Percentiles rank a stretch among this genome's conserved stretches.
Conservation (phyloP, 495 filamentous ascomycete species). For the Echria macrotheca region DNA sequence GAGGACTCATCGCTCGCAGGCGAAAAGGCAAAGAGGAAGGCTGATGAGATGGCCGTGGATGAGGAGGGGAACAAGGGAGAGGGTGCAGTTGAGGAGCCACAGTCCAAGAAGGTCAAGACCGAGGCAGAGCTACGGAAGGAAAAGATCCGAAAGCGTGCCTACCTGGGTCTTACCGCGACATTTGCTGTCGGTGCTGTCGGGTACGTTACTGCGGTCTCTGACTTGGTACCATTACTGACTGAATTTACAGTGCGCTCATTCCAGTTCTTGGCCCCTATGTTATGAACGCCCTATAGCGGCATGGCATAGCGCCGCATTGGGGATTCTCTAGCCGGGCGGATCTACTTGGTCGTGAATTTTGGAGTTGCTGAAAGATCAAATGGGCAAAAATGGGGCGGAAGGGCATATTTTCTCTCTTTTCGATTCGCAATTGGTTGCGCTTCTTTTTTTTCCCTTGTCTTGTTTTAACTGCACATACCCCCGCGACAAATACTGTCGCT, state of each 20-base stretch:
- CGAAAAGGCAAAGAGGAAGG: slow-evolving; percentile 72
- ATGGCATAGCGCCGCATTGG: background rate
- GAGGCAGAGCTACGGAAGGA: slow-evolving; percentile 75
- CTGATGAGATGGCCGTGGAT: slow-evolving; percentile 58
- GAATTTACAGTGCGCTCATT: slow-evolving; percentile 19
- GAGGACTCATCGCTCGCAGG: slow-evolving; percentile 31
- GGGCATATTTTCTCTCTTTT: slow-evolving; percentile 8
- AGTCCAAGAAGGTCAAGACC: slow-evolving; percentile 69
- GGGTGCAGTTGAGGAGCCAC: slow-evolving; percentile 51
- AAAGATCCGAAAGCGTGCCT: slow-evolving; percentile 72
- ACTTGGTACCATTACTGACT: slow-evolving; percentile 6
- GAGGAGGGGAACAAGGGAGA: slow-evolving; percentile 36
- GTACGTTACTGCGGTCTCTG: slow-evolving; percentile 53
- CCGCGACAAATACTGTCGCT: slow-evolving; percentile 12
- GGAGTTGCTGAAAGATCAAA: background rate
- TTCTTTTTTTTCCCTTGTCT: slow-evolving; percentile 12
- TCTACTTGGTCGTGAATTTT: background rate
- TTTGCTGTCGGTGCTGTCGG: slow-evolving; percentile 63
- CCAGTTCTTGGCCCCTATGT: slow-evolving; percentile 56
- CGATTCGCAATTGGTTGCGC: slow-evolving; percentile 2
- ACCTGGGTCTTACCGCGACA: slow-evolving; percentile 77
- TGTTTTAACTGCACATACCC: slow-evolving; percentile 21
- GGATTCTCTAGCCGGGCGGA: background rate
- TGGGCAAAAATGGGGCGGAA: slow-evolving; percentile 10
- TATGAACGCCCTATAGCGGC: slow-evolving; percentile 36